These are phyloP conservation scores for Stevia rebaudiana DNA, from an alignment of 140 eudicot genomes.

Conservation along the genomic window DNA sequence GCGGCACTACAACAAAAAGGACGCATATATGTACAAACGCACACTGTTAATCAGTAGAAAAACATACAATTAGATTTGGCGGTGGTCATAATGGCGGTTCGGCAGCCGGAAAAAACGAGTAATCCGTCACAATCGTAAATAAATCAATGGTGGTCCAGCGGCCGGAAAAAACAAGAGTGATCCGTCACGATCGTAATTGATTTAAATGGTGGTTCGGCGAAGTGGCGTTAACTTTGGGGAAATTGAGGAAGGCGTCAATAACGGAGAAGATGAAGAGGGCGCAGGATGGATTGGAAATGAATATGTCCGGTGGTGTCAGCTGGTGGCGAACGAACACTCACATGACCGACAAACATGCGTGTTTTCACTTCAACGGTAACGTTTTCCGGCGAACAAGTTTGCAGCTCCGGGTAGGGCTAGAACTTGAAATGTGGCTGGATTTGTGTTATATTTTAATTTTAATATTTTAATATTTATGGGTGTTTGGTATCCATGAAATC, in stretches of 20 bases:
- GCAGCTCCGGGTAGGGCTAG: too few relatives aligned
- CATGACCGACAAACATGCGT: not conserved
- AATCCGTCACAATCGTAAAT: not conserved
- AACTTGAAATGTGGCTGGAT: too few relatives aligned
- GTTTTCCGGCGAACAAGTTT: too few relatives aligned
- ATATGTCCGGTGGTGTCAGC: conserved; percentile 5
- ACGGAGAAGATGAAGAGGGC: conserved; percentile 17
- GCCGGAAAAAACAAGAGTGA: too few relatives aligned
- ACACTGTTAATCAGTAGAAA: not conserved
- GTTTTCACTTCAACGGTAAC: not conserved
- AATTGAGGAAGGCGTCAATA: conserved; percentile 15
- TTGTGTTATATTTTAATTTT: too few relatives aligned
- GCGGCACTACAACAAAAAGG: conserved; percentile 31
- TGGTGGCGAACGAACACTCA: too few relatives aligned
- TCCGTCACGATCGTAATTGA: too few relatives aligned
- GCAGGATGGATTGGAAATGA: conserved; percentile 27
- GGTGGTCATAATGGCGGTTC: not conserved
- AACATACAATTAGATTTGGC: conserved; percentile 7
- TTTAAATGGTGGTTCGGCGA: too few relatives aligned
- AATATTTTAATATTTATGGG: too few relatives aligned
- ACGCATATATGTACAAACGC: conserved; percentile 16
- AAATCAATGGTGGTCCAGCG: conserved; percentile 6
- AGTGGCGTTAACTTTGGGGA: conserved; percentile 15
- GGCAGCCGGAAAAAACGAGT: conserved; percentile 22
- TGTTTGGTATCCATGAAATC: too few relatives aligned